Conservation (phyloP, 768 basidiomycete species). For the Trametes sanguinea region DNA sequence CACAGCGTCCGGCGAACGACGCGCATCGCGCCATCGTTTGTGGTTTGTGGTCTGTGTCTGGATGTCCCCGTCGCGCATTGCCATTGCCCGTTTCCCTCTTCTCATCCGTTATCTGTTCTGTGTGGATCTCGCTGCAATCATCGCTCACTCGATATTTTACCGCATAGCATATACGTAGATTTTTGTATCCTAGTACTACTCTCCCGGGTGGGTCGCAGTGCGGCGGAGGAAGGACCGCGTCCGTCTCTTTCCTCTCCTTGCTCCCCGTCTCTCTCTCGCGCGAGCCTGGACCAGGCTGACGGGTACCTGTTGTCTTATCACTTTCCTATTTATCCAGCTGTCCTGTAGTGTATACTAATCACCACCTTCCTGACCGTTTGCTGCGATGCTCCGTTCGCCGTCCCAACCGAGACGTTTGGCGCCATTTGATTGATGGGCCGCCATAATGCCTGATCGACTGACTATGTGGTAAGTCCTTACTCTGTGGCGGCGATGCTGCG, state of each 20-base stretch:
- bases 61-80: constrained; percentile 21
- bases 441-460: too few relatives aligned
- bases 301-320: constrained; percentile 35
- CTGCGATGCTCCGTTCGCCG: not conserved
- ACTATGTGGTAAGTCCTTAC: too few relatives aligned
- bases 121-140: constrained; percentile 30
- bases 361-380: not conserved
- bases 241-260: not conserved
- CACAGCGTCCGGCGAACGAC: not conserved
- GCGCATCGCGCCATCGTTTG: not conserved
- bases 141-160: constrained; percentile 31
- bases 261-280: constrained; percentile 7
- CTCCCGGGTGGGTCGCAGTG: constrained; percentile 5
- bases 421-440: too few relatives aligned
- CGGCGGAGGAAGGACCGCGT: constrained; percentile 5
- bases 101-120: constrained; percentile 27
- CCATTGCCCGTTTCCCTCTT: constrained; percentile 9
- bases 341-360: constrained; percentile 28
- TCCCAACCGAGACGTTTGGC: not conserved
- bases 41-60: not conserved
- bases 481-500: too few relatives aligned
- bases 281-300: constrained; percentile 28
- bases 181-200: constrained; percentile 34
- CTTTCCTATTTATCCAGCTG: constrained; percentile 32
- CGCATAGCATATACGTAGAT: constrained; percentile 34